These are phyloP conservation scores for Colletotrichum somersetense DNA, from an alignment of 2,329 filamentous ascomycete genomes.

Conservation along the genomic window DNA sequence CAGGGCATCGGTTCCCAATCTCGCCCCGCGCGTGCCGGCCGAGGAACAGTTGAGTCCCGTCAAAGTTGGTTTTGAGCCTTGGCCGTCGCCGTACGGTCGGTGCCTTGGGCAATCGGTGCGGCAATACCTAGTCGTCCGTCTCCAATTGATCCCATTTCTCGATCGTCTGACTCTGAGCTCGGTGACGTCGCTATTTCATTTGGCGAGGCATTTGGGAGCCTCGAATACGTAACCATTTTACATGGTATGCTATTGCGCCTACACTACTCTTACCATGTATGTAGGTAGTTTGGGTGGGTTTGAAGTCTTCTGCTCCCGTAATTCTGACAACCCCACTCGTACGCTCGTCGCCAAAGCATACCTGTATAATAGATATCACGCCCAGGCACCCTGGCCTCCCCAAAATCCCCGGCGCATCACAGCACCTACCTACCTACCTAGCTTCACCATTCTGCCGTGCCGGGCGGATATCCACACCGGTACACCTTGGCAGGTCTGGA, in stretches of 20 bases:
- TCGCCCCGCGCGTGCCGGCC: not conserved
- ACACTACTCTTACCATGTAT: not conserved
- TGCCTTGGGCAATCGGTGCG: constrained; percentile 3
- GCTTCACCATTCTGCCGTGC: constrained; percentile 5
- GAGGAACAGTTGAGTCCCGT: not conserved
- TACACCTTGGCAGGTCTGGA: constrained; percentile 34
- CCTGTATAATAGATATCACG: not conserved
- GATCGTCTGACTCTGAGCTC: not conserved
- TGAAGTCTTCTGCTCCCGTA: constrained; percentile 11
- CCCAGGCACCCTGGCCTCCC: not conserved
- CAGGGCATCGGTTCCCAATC: not conserved
- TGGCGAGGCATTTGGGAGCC: not conserved
- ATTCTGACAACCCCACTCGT: constrained; percentile 14
- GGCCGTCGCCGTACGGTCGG: constrained; percentile 8
- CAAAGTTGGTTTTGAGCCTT: not conserved
- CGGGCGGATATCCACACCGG: constrained; percentile 20
- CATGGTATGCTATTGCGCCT: not conserved
- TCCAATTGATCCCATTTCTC: constrained; percentile 1
- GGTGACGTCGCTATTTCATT: constrained; percentile 24
- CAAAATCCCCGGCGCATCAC: constrained; percentile 3
- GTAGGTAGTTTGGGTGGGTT: not conserved
- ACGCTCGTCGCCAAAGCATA: not conserved
- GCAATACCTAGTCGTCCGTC: constrained; percentile 2
- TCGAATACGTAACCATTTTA: not conserved
- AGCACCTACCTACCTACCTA: too few species aligned